phyloP scores from a whole-genome alignment of 805 yeast species.

The Cyberlindnera nakhonratchasimensis region DNA sequence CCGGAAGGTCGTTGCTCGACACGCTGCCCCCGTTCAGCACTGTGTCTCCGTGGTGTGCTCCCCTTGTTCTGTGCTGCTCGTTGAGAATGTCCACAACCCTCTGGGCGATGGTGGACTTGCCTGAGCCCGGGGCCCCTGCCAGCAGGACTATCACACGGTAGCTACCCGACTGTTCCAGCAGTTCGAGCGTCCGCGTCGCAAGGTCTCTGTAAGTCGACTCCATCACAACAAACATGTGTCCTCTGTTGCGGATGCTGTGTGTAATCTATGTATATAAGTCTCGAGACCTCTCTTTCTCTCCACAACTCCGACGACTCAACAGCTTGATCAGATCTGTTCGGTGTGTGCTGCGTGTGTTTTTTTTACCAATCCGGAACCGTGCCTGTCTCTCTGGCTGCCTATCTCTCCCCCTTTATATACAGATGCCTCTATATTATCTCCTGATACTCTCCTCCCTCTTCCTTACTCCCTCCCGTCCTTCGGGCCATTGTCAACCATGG shows the following conservation, averaged over 20 bases:
- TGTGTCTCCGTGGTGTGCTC: slow-evolving; percentile 6
- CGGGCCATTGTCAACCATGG: slow-evolving; percentile 12
- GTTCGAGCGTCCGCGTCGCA: slow-evolving; percentile 30
- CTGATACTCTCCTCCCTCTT: too few relatives aligned
- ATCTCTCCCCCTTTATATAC: too few relatives aligned
- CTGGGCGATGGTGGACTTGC: slow-evolving; percentile 67
- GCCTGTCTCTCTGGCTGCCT: too few relatives aligned
- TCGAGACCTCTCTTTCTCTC: not conserved
- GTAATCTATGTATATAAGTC: not conserved
- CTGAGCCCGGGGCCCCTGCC: slow-evolving; percentile 83
- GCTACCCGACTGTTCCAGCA: slow-evolving; percentile 27
- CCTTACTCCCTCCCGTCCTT: not conserved
- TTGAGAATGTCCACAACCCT: slow-evolving; percentile 42
- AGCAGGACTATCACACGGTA: slow-evolving; percentile 55
- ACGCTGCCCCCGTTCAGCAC: slow-evolving; percentile 6
- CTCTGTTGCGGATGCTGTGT: not conserved
- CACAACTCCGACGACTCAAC: not conserved
- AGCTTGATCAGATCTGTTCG: not conserved
- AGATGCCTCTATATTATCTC: too few relatives aligned
- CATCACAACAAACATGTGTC: slow-evolving; percentile 20
- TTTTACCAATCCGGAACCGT: not conserved
- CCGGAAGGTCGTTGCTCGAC: slow-evolving; percentile 11
- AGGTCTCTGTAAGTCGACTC: slow-evolving; percentile 31
- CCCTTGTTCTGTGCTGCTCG: slow-evolving; percentile 22
- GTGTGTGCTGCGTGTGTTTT: too few relatives aligned